Conservation (phyloP, 495 filamentous ascomycete genomes). For the Geopyxis carbonaria region DNA sequence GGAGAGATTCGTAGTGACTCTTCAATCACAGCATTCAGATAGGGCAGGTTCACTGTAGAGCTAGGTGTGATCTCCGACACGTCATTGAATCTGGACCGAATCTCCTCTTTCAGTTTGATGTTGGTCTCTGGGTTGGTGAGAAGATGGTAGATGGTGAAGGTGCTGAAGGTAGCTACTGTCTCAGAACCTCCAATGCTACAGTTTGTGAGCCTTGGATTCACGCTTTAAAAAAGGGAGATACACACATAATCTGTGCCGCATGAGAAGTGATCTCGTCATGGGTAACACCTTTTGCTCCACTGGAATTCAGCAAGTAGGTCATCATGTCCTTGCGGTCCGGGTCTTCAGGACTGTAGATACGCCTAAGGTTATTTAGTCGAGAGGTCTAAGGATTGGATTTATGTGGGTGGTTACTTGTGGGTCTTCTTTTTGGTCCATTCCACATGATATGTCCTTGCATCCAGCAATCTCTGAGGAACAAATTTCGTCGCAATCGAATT, state of each 20-base stretch:
- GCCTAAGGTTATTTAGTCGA: constrained; percentile 26
- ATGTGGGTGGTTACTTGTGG: too few relatives aligned
- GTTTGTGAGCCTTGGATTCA: neutral
- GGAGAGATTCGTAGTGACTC: constrained; percentile 33
- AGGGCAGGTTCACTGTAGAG: constrained; percentile 22
- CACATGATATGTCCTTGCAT: constrained; percentile 3
- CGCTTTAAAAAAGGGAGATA: constrained; percentile 26
- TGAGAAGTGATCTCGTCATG: constrained; percentile 26
- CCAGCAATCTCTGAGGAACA: constrained; percentile 6
- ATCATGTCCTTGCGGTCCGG: constrained; percentile 19
- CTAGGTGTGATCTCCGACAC: constrained; percentile 35
- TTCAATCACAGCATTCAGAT: constrained; percentile 29
- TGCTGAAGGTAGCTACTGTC: constrained; percentile 36
- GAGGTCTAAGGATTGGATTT: too few relatives aligned
- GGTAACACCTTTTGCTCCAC: constrained; percentile 7
- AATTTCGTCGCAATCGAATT: constrained; percentile 4
- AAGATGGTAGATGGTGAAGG: constrained; percentile 32
- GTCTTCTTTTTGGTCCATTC: constrained; percentile 9
- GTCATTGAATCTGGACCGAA: constrained; percentile 33
- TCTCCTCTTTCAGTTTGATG: constrained; percentile 33
- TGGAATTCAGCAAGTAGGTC: constrained; percentile 3
- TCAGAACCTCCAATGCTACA: constrained; percentile 35
- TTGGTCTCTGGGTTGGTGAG: constrained; percentile 13
- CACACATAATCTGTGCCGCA: constrained; percentile 26
- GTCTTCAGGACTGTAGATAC: constrained; percentile 12